A percentile compares a stretch with the other conserved stretches of the same genome.
phyloP scores from a whole-genome alignment of 192 early-diverging fungal genomes.

The Pilobolus umbonatus region DNA sequence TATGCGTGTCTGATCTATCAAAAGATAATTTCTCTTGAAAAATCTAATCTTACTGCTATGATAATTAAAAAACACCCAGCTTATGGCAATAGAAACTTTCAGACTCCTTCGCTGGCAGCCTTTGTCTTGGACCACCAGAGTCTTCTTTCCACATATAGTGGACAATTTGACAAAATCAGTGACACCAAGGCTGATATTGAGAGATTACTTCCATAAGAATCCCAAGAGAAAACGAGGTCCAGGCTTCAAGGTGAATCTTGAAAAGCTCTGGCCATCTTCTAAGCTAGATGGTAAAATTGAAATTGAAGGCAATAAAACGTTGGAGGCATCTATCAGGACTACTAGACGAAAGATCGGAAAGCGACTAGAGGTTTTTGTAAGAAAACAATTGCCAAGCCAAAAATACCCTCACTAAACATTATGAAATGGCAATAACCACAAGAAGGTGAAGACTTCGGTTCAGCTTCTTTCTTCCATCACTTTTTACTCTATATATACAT shows the following conservation, averaged over 20 bases:
- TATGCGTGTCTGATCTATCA: constrained; percentile 17
- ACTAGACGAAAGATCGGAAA: constrained; percentile 8
- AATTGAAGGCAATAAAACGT: constrained; percentile 12
- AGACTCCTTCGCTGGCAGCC: constrained; percentile 15
- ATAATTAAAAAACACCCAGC: constrained; percentile 18
- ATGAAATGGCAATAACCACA: too few relatives aligned
- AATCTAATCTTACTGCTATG: constrained; percentile 17
- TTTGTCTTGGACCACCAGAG: constrained; percentile 18
- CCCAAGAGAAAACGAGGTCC: constrained; percentile 18
- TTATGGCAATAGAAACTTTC: constrained; percentile 16
- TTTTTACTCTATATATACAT: too few relatives aligned
- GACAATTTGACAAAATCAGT: constrained; percentile 18
- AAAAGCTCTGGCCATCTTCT: constrained; percentile 14
- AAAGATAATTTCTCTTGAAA: constrained; percentile 5
- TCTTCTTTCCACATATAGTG: constrained; percentile 18
- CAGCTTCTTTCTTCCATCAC: too few relatives aligned
- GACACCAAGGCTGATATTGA: constrained; percentile 13
- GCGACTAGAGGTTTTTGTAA: constrained; percentile 13
- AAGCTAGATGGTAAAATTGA: constrained; percentile 10
- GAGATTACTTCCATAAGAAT: neutral
- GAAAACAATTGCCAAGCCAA: too few relatives aligned
- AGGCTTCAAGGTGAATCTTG: constrained; percentile 17
- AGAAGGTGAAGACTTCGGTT: too few relatives aligned
- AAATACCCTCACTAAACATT: too few relatives aligned
- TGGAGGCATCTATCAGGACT: constrained; percentile 12